A percentile compares a stretch with the other conserved stretches of the same genome.
Evolutionary conservation across 2,329 filamentous ascomycete genomes (phyloP).

Genomic region (Cladosporium oxysporum): DNA sequence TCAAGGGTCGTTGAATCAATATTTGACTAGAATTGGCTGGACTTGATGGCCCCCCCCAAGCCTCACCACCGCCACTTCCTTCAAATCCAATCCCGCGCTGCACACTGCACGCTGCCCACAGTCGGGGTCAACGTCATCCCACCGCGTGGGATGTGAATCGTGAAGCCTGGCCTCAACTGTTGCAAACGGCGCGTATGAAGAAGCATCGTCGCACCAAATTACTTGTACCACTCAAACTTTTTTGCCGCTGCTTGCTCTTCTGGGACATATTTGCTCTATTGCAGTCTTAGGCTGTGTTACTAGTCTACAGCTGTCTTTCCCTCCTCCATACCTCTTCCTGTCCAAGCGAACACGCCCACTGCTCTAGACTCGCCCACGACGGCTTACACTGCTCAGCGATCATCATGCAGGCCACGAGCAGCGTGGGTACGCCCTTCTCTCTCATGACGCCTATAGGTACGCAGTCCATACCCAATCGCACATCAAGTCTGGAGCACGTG

Average conservation of each 20-base stretch:
- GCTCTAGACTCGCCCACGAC: not conserved
- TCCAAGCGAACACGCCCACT: not conserved
- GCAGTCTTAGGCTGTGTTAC: not conserved
- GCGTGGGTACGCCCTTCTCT: constrained; percentile 27
- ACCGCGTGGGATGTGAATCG: not conserved
- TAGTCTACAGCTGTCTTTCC: not conserved
- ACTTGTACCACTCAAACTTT: not conserved
- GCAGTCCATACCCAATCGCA: constrained; percentile 28
- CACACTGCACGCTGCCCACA: not conserved
- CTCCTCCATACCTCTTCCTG: not conserved
- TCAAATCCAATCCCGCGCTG: not conserved
- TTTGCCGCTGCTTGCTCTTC: not conserved
- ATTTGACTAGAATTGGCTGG: not conserved
- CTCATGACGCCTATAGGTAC: constrained; percentile 37
- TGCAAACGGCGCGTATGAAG: not conserved
- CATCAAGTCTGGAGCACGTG: constrained; percentile 26
- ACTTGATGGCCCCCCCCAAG: not conserved
- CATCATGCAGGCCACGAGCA: constrained; percentile 26
- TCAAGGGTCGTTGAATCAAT: not conserved
- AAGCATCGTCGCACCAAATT: not conserved
- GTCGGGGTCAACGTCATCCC: not conserved
- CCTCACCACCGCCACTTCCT: not conserved
- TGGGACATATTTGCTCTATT: not conserved
- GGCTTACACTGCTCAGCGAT: not conserved
- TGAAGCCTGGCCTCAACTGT: not conserved